phyloP scores from a whole-genome alignment of 805 yeast species.

The Teunomyces atbi region DNA sequence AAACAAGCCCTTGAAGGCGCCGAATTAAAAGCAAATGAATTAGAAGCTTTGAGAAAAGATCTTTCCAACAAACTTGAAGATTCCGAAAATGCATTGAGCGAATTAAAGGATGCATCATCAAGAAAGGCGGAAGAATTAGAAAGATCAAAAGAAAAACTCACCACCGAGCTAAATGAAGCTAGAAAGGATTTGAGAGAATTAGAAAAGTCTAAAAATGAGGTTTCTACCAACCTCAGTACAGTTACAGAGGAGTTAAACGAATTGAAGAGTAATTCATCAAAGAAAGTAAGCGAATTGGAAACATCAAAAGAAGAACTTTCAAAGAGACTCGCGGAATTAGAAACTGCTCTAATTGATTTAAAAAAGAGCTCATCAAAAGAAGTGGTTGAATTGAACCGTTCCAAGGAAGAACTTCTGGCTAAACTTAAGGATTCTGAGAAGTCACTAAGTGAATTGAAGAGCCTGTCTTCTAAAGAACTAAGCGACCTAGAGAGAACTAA shows the following conservation, averaged over 20 bases:
- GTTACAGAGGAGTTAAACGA: not conserved
- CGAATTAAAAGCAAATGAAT: not conserved
- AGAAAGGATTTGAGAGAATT: not conserved
- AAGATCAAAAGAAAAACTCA: not conserved
- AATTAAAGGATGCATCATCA: not conserved
- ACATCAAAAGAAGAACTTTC: not conserved
- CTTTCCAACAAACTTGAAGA: not conserved
- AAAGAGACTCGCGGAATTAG: not conserved
- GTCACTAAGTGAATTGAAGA: not conserved
- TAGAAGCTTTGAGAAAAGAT: not conserved
- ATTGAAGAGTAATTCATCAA: constrained; percentile 1
- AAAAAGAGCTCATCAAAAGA: constrained; percentile 1
- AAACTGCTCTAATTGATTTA: not conserved
- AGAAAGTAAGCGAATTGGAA: not conserved
- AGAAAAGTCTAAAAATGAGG: not conserved
- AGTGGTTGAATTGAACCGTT: not conserved
- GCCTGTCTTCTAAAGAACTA: constrained; percentile 8
- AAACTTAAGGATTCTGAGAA: not conserved
- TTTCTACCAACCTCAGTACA: not conserved
- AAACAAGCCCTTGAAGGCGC: not conserved
- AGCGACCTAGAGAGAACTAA: no score
- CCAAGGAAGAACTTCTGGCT: not conserved
- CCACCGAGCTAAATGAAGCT: not conserved
- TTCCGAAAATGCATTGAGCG: not conserved
- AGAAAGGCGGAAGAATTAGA: not conserved